Evolutionary conservation across 1,284 basidiomycete species (phyloP), one percentile per base, ranked within the genome.

Genomic region (Sanguinoderma infundibulare): DNA sequence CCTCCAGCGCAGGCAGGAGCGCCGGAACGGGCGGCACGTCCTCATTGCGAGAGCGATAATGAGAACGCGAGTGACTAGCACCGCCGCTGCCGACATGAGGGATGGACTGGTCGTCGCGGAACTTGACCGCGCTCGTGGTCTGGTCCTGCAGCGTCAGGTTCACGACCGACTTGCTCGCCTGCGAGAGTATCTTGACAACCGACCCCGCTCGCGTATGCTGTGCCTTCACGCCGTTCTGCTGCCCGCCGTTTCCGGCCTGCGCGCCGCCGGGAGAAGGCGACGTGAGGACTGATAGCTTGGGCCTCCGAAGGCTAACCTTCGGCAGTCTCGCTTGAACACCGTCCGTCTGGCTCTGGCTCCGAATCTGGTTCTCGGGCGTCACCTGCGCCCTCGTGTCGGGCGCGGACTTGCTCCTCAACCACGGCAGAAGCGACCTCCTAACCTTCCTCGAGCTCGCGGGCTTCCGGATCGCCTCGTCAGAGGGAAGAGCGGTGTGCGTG

Each of bases 391-490:
- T 55, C 5, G 58, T 22, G n/a, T 55, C 55, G 28, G 52, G 51
- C 12, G 40, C 57, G 40, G 60, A 57, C 49, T 55, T 63, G 15
- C 51, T 55, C 17, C 63, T 38, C 59, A 59, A 58, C 62, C 65
- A 67, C 0, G 65, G 61, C 2, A 67, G 46, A 1, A 64, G 38
- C 3, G 65, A 56, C 1, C 61, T 53, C 20, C 57, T 59, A 2
- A 47, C 55, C 38, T 63, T 63, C n/a, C 61, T 53, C 6, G 34
- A n/a, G 5, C 49, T 30, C 32, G 49, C 49, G 0, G 63, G 66
- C 46, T 62, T 65, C 40, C 64, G 63, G 10, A 74, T 69, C 17
- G 60, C 66, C 14, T 70, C 71, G 15, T 72, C 73, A 5, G 72
- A 68, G 2, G 73, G 72, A 32, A 75, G 58, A 7, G 68, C 62